Evolutionary conservation across 2,329 filamentous ascomycete genomes (phyloP).

Genomic region (Mycosphaerelloides madeirae): DNA sequence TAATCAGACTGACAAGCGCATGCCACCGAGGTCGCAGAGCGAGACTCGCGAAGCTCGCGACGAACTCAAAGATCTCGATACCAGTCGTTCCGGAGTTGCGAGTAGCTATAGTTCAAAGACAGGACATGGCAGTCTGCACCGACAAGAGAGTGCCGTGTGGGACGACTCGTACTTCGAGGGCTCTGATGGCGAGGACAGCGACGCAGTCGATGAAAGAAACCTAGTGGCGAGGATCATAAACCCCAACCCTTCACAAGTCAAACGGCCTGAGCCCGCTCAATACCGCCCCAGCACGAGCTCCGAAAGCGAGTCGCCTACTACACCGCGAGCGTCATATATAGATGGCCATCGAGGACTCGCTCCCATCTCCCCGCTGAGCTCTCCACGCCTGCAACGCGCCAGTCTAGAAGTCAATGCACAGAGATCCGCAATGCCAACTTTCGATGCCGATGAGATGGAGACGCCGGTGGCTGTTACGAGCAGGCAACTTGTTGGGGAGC

Average conservation of each 20-base stretch:
- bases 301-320: neutral
- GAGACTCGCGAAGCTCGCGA: slow-evolving; percentile 46
- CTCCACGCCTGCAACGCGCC: slow-evolving; percentile 7
- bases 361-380: slow-evolving; percentile 17
- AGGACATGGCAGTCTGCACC: slow-evolving; percentile 16
- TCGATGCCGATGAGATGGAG: slow-evolving; percentile 15
- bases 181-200: slow-evolving; percentile 42
- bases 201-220: slow-evolving; percentile 34
- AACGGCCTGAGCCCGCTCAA: slow-evolving; percentile 22
- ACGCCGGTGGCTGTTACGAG: slow-evolving; percentile 14
- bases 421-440: slow-evolving; percentile 14
- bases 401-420: slow-evolving; percentile 6
- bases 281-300: slow-evolving; percentile 10
- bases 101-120: slow-evolving; percentile 21
- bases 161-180: slow-evolving; percentile 47
- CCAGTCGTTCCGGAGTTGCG: slow-evolving; percentile 28
- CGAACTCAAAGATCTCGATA: slow-evolving; percentile 35
- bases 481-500: slow-evolving; percentile 24
- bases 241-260: slow-evolving; percentile 18
- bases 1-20: slow-evolving; percentile 38
- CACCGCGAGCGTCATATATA: slow-evolving; percentile 13
- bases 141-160: slow-evolving; percentile 44
- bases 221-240: slow-evolving; percentile 27
- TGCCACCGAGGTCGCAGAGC: slow-evolving; percentile 41
- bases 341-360: slow-evolving; percentile 38